phyloP scores from a whole-genome alignment of 805 yeast species.

The Barnettozyma californica region DNA sequence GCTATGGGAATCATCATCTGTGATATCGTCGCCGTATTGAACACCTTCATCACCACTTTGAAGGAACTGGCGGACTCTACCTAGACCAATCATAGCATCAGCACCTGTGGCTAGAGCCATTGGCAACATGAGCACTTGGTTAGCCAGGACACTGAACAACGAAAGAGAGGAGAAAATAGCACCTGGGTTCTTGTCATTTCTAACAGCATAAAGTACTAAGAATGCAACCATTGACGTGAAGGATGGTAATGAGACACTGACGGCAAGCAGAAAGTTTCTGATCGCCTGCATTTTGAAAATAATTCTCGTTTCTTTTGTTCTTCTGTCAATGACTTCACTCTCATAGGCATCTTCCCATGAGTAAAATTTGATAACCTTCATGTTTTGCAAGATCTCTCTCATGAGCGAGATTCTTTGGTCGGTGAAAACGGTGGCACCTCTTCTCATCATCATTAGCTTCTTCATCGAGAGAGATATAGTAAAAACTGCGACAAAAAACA shows the following conservation, averaged over 20 bases:
- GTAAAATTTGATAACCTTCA: constrained; percentile 72
- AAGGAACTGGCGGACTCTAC: constrained; percentile 50
- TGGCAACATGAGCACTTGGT: constrained; percentile 65
- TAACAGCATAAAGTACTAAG: constrained; percentile 34
- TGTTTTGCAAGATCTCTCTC: constrained; percentile 56
- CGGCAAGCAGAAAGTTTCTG: constrained; percentile 48
- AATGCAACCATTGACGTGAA: constrained; percentile 53
- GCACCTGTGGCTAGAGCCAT: constrained; percentile 62
- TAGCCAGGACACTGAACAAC: constrained; percentile 55
- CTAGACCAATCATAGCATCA: constrained; percentile 60
- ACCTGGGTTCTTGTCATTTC: constrained; percentile 45
- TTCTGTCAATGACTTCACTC: constrained; percentile 42
- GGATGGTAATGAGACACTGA: constrained; percentile 44
- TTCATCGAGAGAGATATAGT: constrained; percentile 41
- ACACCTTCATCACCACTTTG: constrained; percentile 38
- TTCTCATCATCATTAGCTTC: constrained; percentile 46
- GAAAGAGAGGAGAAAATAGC: constrained; percentile 66
- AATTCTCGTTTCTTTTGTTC: constrained; percentile 52
- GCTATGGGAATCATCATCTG: constrained; percentile 36
- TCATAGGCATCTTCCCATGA: constrained; percentile 83
- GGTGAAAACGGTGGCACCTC: constrained; percentile 50
- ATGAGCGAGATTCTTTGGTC: constrained; percentile 58
- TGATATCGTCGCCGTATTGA: constrained; percentile 32
- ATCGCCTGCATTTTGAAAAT: constrained; percentile 55
- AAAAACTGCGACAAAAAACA: constrained; percentile 43